Conservation (phyloP, 164 flowering plant genomes). For the Amborella trichopoda region DNA sequence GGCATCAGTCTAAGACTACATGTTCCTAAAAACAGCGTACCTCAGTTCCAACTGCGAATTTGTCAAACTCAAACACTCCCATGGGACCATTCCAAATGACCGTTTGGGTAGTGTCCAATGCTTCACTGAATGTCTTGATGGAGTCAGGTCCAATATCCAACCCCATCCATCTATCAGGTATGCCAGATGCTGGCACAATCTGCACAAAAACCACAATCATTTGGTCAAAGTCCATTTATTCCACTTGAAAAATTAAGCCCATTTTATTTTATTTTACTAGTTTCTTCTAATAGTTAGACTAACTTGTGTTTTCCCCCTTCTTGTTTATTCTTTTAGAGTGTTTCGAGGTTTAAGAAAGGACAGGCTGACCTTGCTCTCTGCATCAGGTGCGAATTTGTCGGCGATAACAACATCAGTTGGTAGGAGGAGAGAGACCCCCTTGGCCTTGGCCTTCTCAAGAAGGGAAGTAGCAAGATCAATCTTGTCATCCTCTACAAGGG, state of each 20-base stretch:
- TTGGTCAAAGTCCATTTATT: no score
- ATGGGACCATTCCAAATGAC: slow-evolving; percentile 83
- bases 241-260: no score
- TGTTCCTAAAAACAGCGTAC: no score
- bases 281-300: no score
- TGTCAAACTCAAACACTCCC: slow-evolving; percentile 89
- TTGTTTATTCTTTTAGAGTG: no score
- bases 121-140: slow-evolving; percentile 45
- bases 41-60: slow-evolving; percentile 81
- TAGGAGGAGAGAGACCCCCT: slow-evolving; percentile 62
- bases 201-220: slow-evolving; percentile 15
- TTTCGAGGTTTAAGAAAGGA: no score
- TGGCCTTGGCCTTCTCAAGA: slow-evolving; percentile 57
- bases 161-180: slow-evolving; percentile 88
- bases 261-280: no score
- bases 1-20: no score
- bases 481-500: slow-evolving; percentile 76
- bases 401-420: slow-evolving; percentile 70
- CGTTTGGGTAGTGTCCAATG: slow-evolving; percentile 58
- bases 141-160: slow-evolving; percentile 75
- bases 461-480: slow-evolving; percentile 60
- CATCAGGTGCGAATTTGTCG: slow-evolving; percentile 79
- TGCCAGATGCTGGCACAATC: slow-evolving; percentile 50
- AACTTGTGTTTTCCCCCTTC: no score
- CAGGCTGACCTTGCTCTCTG: slow-evolving; percentile 75